phyloP scores from a whole-genome alignment of 495 filamentous ascomycete genomes.

The Penicillium desertorum region DNA sequence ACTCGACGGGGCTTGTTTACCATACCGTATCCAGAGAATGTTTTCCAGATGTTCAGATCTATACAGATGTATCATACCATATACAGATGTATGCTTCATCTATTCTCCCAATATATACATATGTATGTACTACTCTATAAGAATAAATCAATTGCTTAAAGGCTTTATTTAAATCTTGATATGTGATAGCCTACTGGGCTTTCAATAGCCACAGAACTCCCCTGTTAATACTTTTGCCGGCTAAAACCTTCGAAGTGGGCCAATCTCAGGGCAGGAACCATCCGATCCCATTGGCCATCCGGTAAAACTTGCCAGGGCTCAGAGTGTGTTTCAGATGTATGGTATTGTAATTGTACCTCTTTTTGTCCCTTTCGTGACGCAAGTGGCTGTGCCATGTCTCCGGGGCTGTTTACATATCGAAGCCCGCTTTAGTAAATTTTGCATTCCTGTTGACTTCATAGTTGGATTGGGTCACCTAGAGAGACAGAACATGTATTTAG shows the following conservation, averaged over 20 bases:
- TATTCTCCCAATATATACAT: neutral
- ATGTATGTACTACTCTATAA: neutral
- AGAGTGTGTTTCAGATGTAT: neutral
- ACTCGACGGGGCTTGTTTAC: conserved; percentile 18
- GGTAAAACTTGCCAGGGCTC: neutral
- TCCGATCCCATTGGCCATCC: conserved; percentile 2
- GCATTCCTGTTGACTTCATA: conserved; percentile 16
- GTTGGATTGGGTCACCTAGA: neutral
- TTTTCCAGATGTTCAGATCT: neutral
- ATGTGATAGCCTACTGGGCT: neutral
- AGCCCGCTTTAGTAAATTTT: neutral
- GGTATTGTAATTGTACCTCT: conserved; percentile 6
- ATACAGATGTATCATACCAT: neutral
- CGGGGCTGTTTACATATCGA: neutral
- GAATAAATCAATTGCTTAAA: neutral
- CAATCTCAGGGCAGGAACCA: neutral
- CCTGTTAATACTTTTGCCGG: neutral
- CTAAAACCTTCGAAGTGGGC: neutral
- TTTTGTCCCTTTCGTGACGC: conserved; percentile 17
- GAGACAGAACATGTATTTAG: neutral
- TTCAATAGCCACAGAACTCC: neutral
- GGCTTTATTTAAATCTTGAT: neutral
- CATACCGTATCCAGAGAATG: conserved; percentile 1
- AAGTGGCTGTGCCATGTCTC: conserved; percentile 22
- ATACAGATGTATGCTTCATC: neutral